A percentile compares a stretch with the other conserved stretches of the same genome.
These are phyloP conservation scores for Aspergillus ustus DNA, from an alignment of 2,329 filamentous ascomycete genomes.

Conservation along the genomic window DNA sequence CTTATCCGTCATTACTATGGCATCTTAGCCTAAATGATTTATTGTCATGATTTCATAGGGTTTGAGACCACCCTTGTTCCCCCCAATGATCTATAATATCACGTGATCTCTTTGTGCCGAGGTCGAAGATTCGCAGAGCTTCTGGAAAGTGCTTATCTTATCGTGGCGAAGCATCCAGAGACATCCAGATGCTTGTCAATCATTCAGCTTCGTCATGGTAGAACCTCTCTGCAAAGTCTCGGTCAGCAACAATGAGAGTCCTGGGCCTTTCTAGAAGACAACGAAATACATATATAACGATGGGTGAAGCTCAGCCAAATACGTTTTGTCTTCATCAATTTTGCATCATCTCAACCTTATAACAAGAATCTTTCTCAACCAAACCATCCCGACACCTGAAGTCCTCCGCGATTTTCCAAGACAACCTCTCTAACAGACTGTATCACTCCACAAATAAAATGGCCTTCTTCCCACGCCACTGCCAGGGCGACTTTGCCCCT, in stretches of 20 bases:
- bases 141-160: conserved; percentile 29
- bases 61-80: too few relatives aligned
- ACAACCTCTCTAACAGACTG: not conserved
- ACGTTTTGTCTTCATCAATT: conserved; percentile 5
- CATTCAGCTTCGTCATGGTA: conserved; percentile 3
- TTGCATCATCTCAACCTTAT: conserved; percentile 12
- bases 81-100: not conserved
- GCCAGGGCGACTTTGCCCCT: conserved; percentile 43
- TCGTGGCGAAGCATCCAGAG: conserved; percentile 23
- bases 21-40: too few relatives aligned
- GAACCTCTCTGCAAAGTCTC: conserved; percentile 15
- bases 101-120: conserved; percentile 17
- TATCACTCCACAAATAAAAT: conserved; percentile 28
- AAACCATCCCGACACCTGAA: not conserved
- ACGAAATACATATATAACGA: conserved; percentile 23
- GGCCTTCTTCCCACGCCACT: conserved; percentile 45
- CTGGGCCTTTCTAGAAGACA: conserved; percentile 24
- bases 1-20: too few relatives aligned
- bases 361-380: not conserved
- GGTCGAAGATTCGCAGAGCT: conserved; percentile 23
- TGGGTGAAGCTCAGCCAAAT: not conserved
- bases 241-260: conserved; percentile 9
- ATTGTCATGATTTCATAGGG: too few relatives aligned
- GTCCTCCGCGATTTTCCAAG: not conserved
- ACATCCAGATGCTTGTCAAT: conserved; percentile 6